A percentile compares a stretch with the other conserved stretches of the same genome.
phyloP scores from a whole-genome alignment of 106 monocot genomes.

The Platanthera zijinensis region DNA sequence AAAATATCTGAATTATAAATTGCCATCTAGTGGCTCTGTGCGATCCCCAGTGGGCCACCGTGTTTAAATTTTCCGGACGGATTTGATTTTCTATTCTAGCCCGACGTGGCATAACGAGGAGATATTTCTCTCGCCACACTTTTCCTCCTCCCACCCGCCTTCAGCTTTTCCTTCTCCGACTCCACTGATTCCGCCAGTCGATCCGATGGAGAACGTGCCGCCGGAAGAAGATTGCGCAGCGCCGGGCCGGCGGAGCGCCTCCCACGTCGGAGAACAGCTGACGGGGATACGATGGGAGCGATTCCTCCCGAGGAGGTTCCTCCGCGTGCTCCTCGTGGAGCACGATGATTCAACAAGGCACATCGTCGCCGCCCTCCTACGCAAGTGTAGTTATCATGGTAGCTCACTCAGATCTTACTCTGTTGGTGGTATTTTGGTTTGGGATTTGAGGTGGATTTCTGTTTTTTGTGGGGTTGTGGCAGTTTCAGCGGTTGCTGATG shows the following conservation, averaged over 20 bases:
- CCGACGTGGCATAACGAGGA: not conserved
- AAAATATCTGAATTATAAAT: too few relatives aligned
- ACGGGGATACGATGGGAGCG: conserved; percentile 37
- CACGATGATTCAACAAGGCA: conserved; percentile 57
- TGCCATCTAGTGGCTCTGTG: not conserved
- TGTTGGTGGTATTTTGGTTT: not conserved
- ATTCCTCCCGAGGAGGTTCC: conserved; percentile 38
- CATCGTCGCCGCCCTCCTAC: conserved; percentile 50
- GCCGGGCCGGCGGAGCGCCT: not conserved
- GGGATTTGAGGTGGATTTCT: not conserved
- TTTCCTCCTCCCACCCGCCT: not conserved
- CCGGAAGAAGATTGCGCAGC: not conserved
- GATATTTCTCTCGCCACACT: conserved; percentile 5
- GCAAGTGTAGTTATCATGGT: conserved; percentile 53
- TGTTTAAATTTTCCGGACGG: not conserved
- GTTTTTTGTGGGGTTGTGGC: not conserved
- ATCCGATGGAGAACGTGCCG: conserved; percentile 1
- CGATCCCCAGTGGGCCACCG: not conserved
- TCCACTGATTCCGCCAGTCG: not conserved
- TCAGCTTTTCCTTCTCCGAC: not conserved
- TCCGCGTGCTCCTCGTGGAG: conserved; percentile 57
- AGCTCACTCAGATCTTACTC: not conserved
- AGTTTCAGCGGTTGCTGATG: conserved; percentile 73
- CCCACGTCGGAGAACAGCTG: conserved; percentile 4
- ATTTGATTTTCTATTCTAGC: not conserved